phyloP scores from a whole-genome alignment of 768 basidiomycete genomes.

The Lepiota venenata region DNA sequence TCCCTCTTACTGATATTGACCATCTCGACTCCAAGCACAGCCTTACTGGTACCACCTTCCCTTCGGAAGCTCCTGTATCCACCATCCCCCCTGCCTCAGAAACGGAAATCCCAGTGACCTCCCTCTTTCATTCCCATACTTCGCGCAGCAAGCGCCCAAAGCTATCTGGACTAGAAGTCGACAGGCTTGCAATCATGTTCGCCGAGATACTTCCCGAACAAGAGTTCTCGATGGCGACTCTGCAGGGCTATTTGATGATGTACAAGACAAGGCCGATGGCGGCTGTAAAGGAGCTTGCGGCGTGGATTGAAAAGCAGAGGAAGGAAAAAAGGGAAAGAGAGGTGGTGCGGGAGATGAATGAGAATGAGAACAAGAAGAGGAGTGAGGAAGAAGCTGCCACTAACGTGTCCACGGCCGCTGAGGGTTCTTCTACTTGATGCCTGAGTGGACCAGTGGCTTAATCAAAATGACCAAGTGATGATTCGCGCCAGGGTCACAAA shows the following conservation, averaged over 20 bases:
- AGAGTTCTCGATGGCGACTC: constrained; percentile 45
- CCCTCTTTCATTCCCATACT: constrained; percentile 29
- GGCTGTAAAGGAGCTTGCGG: constrained; percentile 42
- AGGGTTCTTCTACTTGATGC: too few species aligned
- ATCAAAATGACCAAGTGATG: too few species aligned
- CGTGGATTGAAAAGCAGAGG: constrained; percentile 50
- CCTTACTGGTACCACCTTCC: background rate
- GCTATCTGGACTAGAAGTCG: constrained; percentile 36
- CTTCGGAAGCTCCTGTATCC: background rate
- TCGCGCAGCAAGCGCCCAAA: constrained; percentile 19
- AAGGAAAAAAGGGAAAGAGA: constrained; percentile 11
- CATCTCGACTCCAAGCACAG: background rate
- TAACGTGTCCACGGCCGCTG: too few species aligned
- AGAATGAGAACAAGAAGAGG: background rate
- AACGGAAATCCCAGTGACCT: constrained; percentile 7
- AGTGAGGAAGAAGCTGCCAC: background rate
- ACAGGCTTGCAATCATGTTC: constrained; percentile 53
- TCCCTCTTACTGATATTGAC: background rate
- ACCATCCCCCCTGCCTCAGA: background rate
- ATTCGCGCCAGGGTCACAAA: too few species aligned
- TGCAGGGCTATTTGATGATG: constrained; percentile 64
- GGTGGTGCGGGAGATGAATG: background rate
- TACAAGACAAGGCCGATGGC: constrained; percentile 58
- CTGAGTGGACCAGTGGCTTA: too few species aligned
- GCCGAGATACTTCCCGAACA: constrained; percentile 47